phyloP scores from a whole-genome alignment of 345 rosid species.

The Brassica carinata region DNA sequence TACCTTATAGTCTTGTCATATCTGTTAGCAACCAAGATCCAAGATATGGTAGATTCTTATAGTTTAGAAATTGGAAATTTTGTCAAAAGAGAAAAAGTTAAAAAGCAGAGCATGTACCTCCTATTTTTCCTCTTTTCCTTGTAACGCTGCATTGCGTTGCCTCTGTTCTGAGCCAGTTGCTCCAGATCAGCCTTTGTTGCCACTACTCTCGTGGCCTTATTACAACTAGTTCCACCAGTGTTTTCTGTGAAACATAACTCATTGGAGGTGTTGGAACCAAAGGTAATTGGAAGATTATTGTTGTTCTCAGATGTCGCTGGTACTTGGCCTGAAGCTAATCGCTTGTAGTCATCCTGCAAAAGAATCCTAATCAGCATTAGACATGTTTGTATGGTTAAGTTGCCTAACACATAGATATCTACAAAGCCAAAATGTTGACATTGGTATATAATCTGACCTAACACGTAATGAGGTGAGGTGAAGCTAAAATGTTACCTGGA shows the following conservation, averaged over 20 bases:
- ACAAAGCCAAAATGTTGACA: conserved; percentile 1
- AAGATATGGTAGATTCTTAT: not conserved
- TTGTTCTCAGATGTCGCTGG: conserved; percentile 64
- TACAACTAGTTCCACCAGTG: conserved; percentile 41
- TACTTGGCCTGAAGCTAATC: conserved; percentile 47
- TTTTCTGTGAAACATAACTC: conserved; percentile 51
- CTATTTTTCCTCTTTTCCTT: conserved; percentile 49
- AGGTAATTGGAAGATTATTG: conserved; percentile 37
- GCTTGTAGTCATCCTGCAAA: conserved; percentile 54
- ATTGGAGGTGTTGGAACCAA: conserved; percentile 40
- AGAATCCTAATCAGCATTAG: conserved; percentile 4
- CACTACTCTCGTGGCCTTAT: conserved; percentile 43
- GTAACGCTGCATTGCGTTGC: not conserved
- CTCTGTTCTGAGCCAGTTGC: conserved; percentile 56
- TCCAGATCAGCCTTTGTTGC: conserved; percentile 56
- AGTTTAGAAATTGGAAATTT: not conserved
- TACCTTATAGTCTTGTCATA: conserved; percentile 90
- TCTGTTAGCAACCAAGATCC: conserved; percentile 43
- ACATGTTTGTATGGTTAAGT: not conserved
- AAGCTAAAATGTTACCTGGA: conserved; percentile 30
- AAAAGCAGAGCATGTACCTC: conserved; percentile 42
- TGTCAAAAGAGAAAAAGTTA: not conserved
- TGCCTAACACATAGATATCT: not conserved
- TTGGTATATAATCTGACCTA: too few species aligned
- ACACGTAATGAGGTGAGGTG: not conserved